phyloP scores from a whole-genome alignment of 225 moss, liverwort and hornwort genomes.

The Antitrichia curtipendula region DNA sequence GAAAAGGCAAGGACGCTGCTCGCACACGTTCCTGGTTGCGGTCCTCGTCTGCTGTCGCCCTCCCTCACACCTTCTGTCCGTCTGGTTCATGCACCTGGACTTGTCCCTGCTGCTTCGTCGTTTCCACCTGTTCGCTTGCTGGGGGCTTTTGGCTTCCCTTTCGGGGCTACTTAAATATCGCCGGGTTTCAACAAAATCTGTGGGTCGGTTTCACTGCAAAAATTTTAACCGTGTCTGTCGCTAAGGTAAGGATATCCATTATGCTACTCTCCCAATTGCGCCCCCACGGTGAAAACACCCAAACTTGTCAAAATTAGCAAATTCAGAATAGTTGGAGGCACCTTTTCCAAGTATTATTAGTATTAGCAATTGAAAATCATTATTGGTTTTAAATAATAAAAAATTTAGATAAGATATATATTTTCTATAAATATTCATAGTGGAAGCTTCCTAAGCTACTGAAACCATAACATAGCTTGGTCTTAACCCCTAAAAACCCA shows the following conservation, averaged over 20 bases:
- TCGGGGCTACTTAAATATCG: not conserved
- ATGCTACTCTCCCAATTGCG: not conserved
- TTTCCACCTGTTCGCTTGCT: not conserved
- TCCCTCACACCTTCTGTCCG: not conserved
- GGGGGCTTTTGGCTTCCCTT: no score
- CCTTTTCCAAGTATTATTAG: no score
- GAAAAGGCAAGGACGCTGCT: not conserved
- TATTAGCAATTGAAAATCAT: not conserved
- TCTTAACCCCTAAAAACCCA: no score
- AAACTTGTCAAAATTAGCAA: not conserved
- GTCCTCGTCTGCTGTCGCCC: not conserved
- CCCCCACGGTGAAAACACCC: not conserved
- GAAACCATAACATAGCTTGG: accelerated
- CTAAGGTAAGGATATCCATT: not conserved
- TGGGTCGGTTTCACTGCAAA: no score
- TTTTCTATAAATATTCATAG: not conserved
- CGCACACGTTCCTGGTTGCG: not conserved
- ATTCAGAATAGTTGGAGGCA: no score
- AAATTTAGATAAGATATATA: not conserved
- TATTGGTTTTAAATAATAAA: not conserved
- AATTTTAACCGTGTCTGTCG: not conserved
- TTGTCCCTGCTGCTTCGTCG: no score
- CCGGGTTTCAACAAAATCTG: not conserved
- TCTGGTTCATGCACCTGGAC: not conserved
- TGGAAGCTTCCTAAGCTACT: accelerated